phyloP scores from a whole-genome alignment of 2,329 filamentous ascomycete genomes.

The Lachnum nothofagi region DNA sequence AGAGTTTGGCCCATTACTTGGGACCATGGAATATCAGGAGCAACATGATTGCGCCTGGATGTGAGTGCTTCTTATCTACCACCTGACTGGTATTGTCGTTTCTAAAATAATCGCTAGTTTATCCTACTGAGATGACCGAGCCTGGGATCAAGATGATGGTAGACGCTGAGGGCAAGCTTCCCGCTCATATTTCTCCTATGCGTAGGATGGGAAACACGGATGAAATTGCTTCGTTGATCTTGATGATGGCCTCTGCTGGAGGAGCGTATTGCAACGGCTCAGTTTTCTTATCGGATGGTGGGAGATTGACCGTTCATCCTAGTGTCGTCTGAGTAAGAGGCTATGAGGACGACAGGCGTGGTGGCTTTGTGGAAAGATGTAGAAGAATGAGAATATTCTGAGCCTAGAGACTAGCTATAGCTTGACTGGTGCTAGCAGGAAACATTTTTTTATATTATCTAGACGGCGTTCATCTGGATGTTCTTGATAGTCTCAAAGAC shows the following conservation, averaged over 20 bases:
- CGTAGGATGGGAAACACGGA: constrained; percentile 46
- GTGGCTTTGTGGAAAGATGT: too few species aligned
- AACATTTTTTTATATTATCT: too few species aligned
- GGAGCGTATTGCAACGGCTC: constrained; percentile 23
- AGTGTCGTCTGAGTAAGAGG: not conserved
- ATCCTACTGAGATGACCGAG: constrained; percentile 11
- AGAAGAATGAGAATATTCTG: too few species aligned
- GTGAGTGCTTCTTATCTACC: too few species aligned
- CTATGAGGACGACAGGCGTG: too few species aligned
- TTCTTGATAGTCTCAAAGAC: too few species aligned
- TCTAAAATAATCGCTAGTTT: constrained; percentile 7
- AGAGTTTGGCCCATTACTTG: constrained; percentile 61
- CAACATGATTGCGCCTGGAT: constrained; percentile 14
- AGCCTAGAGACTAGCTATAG: too few species aligned
- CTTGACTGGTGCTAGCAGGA: too few species aligned
- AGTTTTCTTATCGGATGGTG: constrained; percentile 25
- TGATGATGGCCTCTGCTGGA: constrained; percentile 34
- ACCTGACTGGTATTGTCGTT: not conserved
- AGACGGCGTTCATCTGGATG: too few species aligned
- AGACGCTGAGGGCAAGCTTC: not conserved
- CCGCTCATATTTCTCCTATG: constrained; percentile 2
- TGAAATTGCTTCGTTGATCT: constrained; percentile 56
- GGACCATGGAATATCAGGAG: constrained; percentile 55
- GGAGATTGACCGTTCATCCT: constrained; percentile 12
- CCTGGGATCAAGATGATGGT: not conserved